phyloP scores from a whole-genome alignment of 2,329 filamentous ascomycete species.

The Ceratocystis destructans region DNA sequence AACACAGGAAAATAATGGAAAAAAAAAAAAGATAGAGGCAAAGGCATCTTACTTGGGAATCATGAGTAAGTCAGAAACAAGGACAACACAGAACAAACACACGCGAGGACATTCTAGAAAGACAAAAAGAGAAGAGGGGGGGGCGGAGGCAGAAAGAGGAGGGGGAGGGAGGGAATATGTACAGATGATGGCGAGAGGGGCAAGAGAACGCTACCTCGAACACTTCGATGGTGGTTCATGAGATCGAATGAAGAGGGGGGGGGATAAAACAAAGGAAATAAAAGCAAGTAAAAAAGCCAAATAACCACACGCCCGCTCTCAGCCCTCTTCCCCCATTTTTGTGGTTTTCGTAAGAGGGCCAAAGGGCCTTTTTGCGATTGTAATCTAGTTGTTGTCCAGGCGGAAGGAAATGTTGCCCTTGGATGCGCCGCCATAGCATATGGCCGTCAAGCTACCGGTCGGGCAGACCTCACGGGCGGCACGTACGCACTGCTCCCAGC shows the following conservation, averaged over 20 bases:
- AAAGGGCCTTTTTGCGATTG: background rate
- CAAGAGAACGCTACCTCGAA: slow-evolving; percentile 6
- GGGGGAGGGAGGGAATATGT: background rate
- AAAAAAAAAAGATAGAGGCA: slow-evolving; percentile 1
- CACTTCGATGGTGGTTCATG: slow-evolving; percentile 9
- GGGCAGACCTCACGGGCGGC: slow-evolving; percentile 39
- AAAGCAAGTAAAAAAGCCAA: slow-evolving; percentile 4
- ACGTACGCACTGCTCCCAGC: slow-evolving; percentile 41
- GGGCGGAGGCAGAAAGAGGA: background rate
- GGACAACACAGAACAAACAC: background rate
- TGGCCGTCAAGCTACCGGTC: slow-evolving; percentile 34
- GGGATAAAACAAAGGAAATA: background rate
- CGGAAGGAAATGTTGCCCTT: slow-evolving; percentile 34
- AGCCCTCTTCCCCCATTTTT: background rate
- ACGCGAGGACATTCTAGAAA: background rate
- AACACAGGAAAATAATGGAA: background rate
- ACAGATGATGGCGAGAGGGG: slow-evolving; percentile 5
- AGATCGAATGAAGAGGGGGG: background rate
- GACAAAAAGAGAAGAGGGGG: background rate
- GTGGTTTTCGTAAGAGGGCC: background rate
- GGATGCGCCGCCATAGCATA: slow-evolving; percentile 36
- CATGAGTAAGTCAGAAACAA: slow-evolving; percentile 3
- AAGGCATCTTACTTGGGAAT: slow-evolving; percentile 7
- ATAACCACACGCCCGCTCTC: background rate
- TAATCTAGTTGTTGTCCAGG: slow-evolving; percentile 23